A percentile compares a stretch with the other conserved stretches of the same genome.
Evolutionary conservation across 2,329 filamentous ascomycete genomes (phyloP).

Genomic region (Botryotinia convoluta): DNA sequence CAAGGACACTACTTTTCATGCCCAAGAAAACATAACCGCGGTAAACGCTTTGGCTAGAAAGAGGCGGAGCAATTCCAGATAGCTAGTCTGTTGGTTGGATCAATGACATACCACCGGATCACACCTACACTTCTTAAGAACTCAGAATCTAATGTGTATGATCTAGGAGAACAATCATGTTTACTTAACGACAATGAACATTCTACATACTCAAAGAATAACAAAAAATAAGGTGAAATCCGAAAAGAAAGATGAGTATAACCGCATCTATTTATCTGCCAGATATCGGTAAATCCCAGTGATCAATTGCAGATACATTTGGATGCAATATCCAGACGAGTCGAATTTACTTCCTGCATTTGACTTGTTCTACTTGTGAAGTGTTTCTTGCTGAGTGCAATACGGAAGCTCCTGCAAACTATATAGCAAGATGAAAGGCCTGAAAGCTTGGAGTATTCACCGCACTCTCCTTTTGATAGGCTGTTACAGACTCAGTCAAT

Average conservation of each 20-base stretch:
- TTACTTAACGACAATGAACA: background rate
- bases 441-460: background rate
- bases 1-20: too few species aligned
- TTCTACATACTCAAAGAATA: background rate
- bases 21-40: background rate
- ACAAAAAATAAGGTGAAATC: background rate
- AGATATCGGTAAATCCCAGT: too few species aligned
- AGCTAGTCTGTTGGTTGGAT: background rate
- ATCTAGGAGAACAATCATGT: background rate
- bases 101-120: background rate
- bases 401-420: background rate
- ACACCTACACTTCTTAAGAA: background rate
- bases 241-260: background rate
- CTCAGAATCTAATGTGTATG: background rate
- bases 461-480: too few species aligned
- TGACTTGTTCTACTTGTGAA: background rate
- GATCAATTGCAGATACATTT: too few species aligned
- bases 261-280: too few species aligned
- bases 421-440: background rate
- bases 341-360: background rate
- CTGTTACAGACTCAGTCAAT: background rate
- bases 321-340: background rate
- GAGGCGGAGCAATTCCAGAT: background rate
- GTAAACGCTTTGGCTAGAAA: rapidly evolving
- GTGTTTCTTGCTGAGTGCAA: background rate